phyloP scores from a whole-genome alignment of 179 eudicot genomes.

The Spergularia azorica region DNA sequence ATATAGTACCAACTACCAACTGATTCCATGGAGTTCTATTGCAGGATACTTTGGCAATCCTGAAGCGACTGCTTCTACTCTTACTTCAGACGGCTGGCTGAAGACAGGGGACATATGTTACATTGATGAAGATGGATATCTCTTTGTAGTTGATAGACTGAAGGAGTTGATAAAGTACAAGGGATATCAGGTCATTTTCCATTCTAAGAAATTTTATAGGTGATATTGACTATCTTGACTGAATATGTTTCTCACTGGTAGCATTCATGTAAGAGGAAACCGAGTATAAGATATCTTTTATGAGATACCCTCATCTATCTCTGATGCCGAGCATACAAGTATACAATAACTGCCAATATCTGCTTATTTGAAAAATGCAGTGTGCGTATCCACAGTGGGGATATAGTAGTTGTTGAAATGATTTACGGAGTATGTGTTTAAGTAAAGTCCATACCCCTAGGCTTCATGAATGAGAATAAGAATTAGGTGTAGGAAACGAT shows the following conservation, averaged over 20 bases:
- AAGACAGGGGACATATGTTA: constrained; percentile 59
- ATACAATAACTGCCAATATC: no score
- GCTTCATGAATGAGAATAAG: no score
- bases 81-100: constrained; percentile 52
- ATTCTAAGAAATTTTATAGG: background rate
- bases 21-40: constrained; percentile 2
- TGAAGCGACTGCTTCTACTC: constrained; percentile 49
- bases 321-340: no score
- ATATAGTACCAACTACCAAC: background rate
- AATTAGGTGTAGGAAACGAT: no score
- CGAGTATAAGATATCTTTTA: background rate
- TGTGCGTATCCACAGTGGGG: no score
- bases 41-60: constrained; percentile 50
- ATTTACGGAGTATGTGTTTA: no score
- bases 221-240: background rate
- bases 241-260: constrained; percentile 10
- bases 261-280: background rate
- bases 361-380: no score
- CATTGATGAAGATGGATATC: constrained; percentile 51
- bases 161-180: constrained; percentile 60
- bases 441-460: no score
- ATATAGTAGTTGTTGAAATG: no score
- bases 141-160: constrained; percentile 56
- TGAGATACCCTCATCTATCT: background rate
- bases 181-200: constrained; percentile 49